A percentile compares a stretch with the other conserved stretches of the same genome.
Conservation (phyloP, 2,329 filamentous ascomycete genomes). For the Fusarium equiseti region DNA sequence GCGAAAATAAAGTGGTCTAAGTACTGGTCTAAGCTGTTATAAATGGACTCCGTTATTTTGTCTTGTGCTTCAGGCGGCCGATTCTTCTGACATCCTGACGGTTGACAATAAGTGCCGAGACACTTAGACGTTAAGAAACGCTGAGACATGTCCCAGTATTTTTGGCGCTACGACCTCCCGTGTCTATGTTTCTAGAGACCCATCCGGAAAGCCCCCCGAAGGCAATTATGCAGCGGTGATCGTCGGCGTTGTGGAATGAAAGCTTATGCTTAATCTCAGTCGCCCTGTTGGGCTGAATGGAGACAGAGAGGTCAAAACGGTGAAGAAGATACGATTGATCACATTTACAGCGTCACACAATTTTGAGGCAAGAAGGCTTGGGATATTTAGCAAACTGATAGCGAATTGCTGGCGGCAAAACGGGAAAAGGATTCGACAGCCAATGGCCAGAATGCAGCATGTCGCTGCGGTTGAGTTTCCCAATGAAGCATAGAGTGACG, state of each 20-base stretch:
- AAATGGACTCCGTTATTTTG: neutral
- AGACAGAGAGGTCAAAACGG: neutral
- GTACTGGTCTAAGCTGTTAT: neutral
- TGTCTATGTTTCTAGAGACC: neutral
- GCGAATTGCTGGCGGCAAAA: neutral
- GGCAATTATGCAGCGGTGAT: neutral
- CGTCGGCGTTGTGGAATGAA: neutral
- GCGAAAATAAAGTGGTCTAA: neutral
- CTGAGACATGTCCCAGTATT: neutral
- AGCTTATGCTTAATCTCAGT: slow-evolving; percentile 1
- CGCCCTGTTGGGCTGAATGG: neutral
- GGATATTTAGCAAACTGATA: neutral
- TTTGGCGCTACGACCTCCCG: neutral
- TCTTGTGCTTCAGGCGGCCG: neutral
- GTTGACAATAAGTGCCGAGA: neutral
- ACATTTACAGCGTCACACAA: neutral
- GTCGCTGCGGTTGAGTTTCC: neutral
- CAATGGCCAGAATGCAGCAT: neutral
- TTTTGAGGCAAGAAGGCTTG: neutral
- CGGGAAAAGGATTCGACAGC: neutral
- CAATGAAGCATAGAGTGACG: neutral
- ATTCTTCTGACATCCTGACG: neutral
- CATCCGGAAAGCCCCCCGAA: neutral
- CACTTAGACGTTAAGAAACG: neutral
- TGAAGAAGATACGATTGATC: neutral